Percentiles rank a stretch among this genome's conserved stretches.
These are phyloP conservation scores for Colletotrichum graminicola DNA, from an alignment of 2,329 filamentous ascomycete species.

Conservation along the genomic window DNA sequence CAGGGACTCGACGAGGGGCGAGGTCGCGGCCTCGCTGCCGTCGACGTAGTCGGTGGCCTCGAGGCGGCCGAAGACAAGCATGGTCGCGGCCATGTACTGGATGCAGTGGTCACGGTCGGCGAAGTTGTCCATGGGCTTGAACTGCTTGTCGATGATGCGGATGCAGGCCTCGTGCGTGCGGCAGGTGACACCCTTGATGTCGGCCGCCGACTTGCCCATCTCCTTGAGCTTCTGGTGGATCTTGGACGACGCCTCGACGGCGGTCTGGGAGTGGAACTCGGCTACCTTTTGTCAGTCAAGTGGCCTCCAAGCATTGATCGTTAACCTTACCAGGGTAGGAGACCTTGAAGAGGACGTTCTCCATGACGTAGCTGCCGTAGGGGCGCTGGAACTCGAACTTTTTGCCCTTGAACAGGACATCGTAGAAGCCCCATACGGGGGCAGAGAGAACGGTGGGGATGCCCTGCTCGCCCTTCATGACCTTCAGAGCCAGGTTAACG, in stretches of 20 bases:
- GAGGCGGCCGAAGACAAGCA: slow-evolving; percentile 95
- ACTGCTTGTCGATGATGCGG: slow-evolving; percentile 99
- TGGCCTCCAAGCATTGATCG: neutral
- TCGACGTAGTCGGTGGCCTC: slow-evolving; percentile 95
- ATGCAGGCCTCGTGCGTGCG: slow-evolving; percentile 98
- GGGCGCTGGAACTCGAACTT: slow-evolving; percentile 96
- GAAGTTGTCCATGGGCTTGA: slow-evolving; percentile 99
- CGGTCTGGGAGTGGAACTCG: slow-evolving; percentile 99
- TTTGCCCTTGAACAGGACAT: slow-evolving; percentile 96
- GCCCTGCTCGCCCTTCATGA: slow-evolving; percentile 90
- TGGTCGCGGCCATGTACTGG: slow-evolving; percentile 98
- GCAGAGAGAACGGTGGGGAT: slow-evolving; percentile 93
- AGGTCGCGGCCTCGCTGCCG: slow-evolving; percentile 91
- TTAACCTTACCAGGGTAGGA: slow-evolving; percentile 83
- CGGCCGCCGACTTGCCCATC: slow-evolving; percentile 89
- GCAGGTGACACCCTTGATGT: slow-evolving; percentile 94
- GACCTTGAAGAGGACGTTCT: slow-evolving; percentile 99
- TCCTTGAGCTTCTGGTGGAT: slow-evolving; percentile 86
- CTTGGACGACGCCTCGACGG: slow-evolving; percentile 92
- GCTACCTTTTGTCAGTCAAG: slow-evolving; percentile 57
- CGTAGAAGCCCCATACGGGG: slow-evolving; percentile 97
- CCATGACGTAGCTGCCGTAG: slow-evolving; percentile 99
- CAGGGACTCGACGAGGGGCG: slow-evolving; percentile 88
- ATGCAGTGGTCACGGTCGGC: slow-evolving; percentile 99
- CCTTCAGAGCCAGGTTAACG: slow-evolving; percentile 91